A percentile compares a stretch with the other conserved stretches of the same genome.
Evolutionary conservation across 768 basidiomycete genomes (phyloP).

Genomic region (Termitomyces sp.): DNA sequence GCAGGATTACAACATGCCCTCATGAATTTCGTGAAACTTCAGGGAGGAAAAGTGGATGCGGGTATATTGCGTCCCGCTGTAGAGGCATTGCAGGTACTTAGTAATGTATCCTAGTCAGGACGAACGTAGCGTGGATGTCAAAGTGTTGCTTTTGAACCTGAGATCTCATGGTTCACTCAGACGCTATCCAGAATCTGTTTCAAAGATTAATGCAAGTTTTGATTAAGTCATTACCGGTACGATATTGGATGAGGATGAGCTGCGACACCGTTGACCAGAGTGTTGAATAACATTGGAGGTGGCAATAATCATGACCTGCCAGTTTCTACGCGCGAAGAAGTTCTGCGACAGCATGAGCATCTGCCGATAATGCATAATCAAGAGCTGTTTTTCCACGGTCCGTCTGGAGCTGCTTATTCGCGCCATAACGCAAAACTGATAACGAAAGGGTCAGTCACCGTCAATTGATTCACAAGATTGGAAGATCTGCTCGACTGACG

Average conservation of each 20-base stretch:
- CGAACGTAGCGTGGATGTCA: not conserved
- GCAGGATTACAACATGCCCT: slow-evolving; percentile 52
- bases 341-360: not conserved
- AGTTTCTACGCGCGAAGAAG: not conserved
- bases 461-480: not conserved
- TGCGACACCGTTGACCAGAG: not conserved
- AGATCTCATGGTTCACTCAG: not conserved
- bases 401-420: slow-evolving; percentile 3
- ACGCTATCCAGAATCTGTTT: not conserved
- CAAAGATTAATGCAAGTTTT: not conserved
- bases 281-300: not conserved
- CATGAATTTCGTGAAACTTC: slow-evolving; percentile 38
- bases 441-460: not conserved
- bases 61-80: slow-evolving; percentile 41
- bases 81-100: slow-evolving; percentile 40
- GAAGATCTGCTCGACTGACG: not conserved
- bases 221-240: not conserved
- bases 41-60: slow-evolving; percentile 23
- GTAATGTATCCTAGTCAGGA: slow-evolving; percentile 1
- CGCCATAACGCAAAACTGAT: slow-evolving; percentile 5
- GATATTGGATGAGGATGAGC: not conserved
- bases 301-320: not conserved
- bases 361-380: slow-evolving; percentile 1
- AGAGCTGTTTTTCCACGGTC: not conserved
- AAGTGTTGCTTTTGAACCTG: not conserved